Percentiles rank a stretch among this genome's conserved stretches.
phyloP scores from a whole-genome alignment of 345 rosid species.

The Moricandia arvensis region DNA sequence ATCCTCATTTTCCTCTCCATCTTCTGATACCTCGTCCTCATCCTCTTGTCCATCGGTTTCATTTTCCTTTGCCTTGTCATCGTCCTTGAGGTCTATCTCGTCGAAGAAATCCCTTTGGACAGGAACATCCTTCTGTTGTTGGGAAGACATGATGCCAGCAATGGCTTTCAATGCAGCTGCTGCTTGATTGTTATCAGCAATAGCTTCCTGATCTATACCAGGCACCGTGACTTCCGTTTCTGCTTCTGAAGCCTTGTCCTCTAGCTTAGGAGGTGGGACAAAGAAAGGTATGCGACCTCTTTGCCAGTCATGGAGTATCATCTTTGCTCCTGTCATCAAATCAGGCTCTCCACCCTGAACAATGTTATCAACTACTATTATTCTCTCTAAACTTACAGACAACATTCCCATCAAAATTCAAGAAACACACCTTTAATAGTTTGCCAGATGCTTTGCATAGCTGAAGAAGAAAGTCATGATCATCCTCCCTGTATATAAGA shows the following conservation, averaged over 20 bases:
- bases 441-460: conserved; percentile 78
- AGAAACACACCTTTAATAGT: conserved; percentile 64
- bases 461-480: conserved; percentile 77
- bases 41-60: conserved; percentile 18
- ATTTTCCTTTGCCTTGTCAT: conserved; percentile 19
- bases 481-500: conserved; percentile 63
- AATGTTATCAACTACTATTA: background rate
- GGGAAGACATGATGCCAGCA: conserved; percentile 67
- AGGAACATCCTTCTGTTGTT: conserved; percentile 70
- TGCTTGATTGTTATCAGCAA: conserved; percentile 46
- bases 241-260: conserved; percentile 36
- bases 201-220: conserved; percentile 49
- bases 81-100: conserved; percentile 56
- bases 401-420: background rate
- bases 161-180: conserved; percentile 77
- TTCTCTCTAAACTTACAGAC: background rate
- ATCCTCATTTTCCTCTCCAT: conserved; percentile 17
- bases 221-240: conserved; percentile 42
- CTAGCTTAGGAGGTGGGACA: conserved; percentile 67
- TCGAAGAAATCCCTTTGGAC: conserved; percentile 73
- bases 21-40: conserved; percentile 14
- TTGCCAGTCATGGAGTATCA: conserved; percentile 98
- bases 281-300: conserved; percentile 90
- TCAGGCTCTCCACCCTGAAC: conserved; percentile 93
- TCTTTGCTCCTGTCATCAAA: conserved; percentile 76